Conservation (phyloP, 768 basidiomycete species). For the Aureoboletus auriporus region DNA sequence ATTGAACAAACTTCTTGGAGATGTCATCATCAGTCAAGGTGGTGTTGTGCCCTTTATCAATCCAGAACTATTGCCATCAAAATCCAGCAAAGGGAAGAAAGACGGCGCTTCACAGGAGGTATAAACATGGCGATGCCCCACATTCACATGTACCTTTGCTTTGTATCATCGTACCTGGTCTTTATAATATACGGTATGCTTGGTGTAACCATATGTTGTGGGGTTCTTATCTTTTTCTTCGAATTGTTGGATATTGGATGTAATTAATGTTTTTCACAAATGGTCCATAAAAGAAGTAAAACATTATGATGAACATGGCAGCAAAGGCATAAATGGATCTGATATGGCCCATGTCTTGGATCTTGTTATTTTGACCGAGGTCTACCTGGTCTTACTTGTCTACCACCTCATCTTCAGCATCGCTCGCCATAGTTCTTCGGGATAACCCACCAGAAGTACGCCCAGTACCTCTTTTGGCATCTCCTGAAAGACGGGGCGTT, state of each 20-base stretch:
- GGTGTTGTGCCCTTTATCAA: conserved; percentile 71
- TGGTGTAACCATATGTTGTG: conserved; percentile 14
- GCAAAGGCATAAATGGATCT: neutral
- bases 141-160: conserved; percentile 8
- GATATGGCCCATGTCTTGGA: neutral
- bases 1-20: conserved; percentile 52
- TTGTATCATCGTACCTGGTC: conserved; percentile 24
- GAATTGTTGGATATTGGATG: neutral
- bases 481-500: conserved; percentile 11
- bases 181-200: conserved; percentile 30
- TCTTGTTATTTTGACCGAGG: too few relatives aligned
- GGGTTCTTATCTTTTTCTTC: neutral
- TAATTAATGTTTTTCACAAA: too few relatives aligned
- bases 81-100: conserved; percentile 45
- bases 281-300: too few relatives aligned
- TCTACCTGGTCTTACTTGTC: conserved; percentile 17
- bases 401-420: conserved; percentile 74
- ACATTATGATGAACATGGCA: neutral
- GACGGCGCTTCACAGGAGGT: conserved; percentile 49
- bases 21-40: conserved; percentile 72
- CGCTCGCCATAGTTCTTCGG: conserved; percentile 77
- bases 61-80: conserved; percentile 43
- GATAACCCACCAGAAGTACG: conserved; percentile 48
- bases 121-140: conserved; percentile 22
- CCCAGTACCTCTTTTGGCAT: conserved; percentile 40